Evolutionary conservation across 345 rosid genomes (phyloP).

Genomic region (Aquilaria yunnanensis): DNA sequence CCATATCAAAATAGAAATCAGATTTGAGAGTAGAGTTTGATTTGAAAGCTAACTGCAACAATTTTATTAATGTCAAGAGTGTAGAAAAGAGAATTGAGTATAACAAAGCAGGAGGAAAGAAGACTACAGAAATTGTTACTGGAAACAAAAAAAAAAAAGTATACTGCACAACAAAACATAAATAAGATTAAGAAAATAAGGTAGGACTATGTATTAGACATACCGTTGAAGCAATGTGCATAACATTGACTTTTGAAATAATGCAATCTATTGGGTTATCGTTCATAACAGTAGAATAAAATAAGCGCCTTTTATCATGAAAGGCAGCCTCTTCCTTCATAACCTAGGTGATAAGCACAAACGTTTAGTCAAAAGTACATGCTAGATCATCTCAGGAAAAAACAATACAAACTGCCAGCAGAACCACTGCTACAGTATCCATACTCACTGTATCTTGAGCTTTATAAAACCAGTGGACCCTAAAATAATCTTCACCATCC

Average conservation of each 20-base stretch:
- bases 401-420: constrained; percentile 1
- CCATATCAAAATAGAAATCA: constrained; percentile 88
- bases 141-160: constrained; percentile 10
- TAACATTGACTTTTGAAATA: constrained; percentile 58
- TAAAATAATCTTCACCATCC: constrained; percentile 60
- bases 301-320: constrained; percentile 71
- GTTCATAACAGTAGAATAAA: constrained; percentile 84
- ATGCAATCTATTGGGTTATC: constrained; percentile 87
- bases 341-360: constrained; percentile 39
- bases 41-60: constrained; percentile 53
- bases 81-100: constrained; percentile 1
- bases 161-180: background rate
- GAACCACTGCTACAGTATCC: background rate
- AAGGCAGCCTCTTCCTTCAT: constrained; percentile 50
- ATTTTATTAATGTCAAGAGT: constrained; percentile 11
- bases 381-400: background rate
- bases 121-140: background rate
- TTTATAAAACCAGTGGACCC: constrained; percentile 95
- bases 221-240: constrained; percentile 54
- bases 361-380: constrained; percentile 6
- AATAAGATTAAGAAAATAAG: background rate
- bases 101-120: constrained; percentile 8
- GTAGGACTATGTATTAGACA: constrained; percentile 8
- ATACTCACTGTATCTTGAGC: constrained; percentile 84
- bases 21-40: constrained; percentile 26